These are phyloP conservation scores for Kokia cookei DNA, from an alignment of 441 rosid genomes.

Conservation along the genomic window DNA sequence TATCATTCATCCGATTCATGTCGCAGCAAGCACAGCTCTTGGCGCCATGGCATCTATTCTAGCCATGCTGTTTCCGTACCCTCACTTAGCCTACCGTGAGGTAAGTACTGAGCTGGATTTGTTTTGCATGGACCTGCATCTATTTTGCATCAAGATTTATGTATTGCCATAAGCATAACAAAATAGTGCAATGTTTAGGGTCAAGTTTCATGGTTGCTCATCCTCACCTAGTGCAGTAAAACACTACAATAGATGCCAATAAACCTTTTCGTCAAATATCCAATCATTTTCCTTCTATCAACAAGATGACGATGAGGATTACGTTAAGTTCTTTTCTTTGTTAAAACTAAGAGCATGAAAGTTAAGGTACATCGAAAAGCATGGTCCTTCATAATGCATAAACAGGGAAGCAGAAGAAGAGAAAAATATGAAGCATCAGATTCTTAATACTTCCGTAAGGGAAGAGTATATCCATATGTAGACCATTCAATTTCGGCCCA, in stretches of 20 bases:
- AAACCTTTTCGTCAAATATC: neutral
- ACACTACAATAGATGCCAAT: neutral
- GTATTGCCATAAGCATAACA: neutral
- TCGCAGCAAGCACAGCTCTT: conserved; percentile 56
- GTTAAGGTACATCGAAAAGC: neutral
- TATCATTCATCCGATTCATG: conserved; percentile 54
- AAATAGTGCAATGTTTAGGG: neutral
- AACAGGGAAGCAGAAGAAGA: neutral
- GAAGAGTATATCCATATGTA: neutral
- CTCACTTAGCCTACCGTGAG: conserved; percentile 57
- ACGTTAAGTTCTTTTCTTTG: neutral
- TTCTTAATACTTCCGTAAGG: neutral
- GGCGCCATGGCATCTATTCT: conserved; percentile 68
- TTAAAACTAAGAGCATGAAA: neutral
- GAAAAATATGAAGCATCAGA: neutral
- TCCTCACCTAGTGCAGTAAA: neutral
- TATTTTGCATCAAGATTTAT: neutral
- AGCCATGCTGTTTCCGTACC: conserved; percentile 66
- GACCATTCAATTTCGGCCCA: too few relatives aligned
- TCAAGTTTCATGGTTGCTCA: neutral
- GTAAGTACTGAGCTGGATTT: conserved; percentile 20
- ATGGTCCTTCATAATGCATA: neutral
- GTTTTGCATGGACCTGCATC: neutral
- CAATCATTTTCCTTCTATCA: neutral
- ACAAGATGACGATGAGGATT: neutral